Base-by-base conservation (phyloP, 2,329 filamentous ascomycete genomes). In the Ophiostoma perfectum region DNA sequence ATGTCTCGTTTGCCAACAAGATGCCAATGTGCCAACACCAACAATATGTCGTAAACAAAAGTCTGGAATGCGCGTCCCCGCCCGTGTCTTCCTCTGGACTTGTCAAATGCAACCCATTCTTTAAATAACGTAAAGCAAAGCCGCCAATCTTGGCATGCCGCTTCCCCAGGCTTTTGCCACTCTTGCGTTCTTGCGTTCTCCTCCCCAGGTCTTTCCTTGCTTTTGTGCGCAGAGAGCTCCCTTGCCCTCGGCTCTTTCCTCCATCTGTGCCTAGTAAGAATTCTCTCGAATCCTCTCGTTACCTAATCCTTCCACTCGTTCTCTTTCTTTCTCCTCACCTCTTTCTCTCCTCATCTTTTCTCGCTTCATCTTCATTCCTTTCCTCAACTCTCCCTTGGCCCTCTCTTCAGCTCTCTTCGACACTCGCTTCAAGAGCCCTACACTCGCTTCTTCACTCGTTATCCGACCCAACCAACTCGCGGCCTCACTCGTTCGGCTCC, bases 401-500 rank as follows among this genome's bases (percentile, higher is more conserved):
- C 27, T 27, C 27, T 27, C 27, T 27, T 27, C 27, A 18, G 49
- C n/a, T 66, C 7, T 66, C 49, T 55, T 55, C n/a, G 49, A 55
- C 49, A 52, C 9, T 55, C n/a, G 27, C 27, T 9, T 41, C 66
- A n/a, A 27, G 47, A n/a, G 38, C 45, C 27, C 27, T 18, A 42
- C 45, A 18, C 58, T 39, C 36, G 60, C 45, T 66, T 49, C 27
- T 44, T 52, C 38, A 65, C 69, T 69, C 44, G 58, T 38, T 52
- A 47, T 49, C 36, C 11, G 16, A 39, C 44, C 8, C n/a, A 27
- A 11, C n/a, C n/a, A 11, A 27, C n/a, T 55, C n/a, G 27, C 18
- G 11, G 49, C 49, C 49, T 55, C 49, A 55, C 49, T 55, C 49
- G 49, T 11, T 55, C 27, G 27, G 27, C 27, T 27, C 27, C 27